These are phyloP conservation scores for Hypericum perforatum DNA, from an alignment of 345 rosid genomes.

Conservation along the genomic window DNA sequence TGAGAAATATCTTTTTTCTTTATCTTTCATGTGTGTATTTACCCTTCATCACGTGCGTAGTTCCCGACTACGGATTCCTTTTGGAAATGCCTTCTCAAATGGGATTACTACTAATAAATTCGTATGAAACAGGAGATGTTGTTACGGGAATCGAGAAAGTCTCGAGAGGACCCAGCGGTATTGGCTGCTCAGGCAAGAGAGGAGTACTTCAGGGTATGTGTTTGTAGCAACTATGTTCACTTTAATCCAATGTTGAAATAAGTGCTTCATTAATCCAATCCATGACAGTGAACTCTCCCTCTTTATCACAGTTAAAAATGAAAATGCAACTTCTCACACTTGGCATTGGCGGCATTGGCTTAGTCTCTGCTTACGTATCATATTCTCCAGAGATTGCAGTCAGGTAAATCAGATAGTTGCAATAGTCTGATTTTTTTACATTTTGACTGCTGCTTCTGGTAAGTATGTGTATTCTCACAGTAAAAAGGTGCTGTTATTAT, in stretches of 20 bases:
- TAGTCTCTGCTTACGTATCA: constrained; percentile 73
- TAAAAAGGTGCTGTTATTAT: too few species aligned
- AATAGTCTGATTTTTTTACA: background rate
- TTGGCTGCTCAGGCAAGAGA: constrained; percentile 75
- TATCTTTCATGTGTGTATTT: background rate
- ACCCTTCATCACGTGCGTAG: background rate
- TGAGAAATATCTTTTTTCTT: constrained; percentile 1
- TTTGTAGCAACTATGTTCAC: constrained; percentile 1
- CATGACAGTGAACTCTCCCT: constrained; percentile 5
- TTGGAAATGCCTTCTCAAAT: too few species aligned
- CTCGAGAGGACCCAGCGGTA: constrained; percentile 65
- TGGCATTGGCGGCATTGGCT: constrained; percentile 74
- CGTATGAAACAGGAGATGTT: constrained; percentile 45
- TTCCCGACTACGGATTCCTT: background rate
- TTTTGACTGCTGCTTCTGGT: background rate
- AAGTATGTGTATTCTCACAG: too few species aligned
- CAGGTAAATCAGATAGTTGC: constrained; percentile 41
- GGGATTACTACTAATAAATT: constrained; percentile 1
- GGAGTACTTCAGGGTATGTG: constrained; percentile 57
- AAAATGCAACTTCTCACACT: constrained; percentile 64
- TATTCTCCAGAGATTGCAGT: constrained; percentile 82
- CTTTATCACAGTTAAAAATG: constrained; percentile 48
- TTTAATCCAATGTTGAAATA: background rate
- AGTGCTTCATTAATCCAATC: background rate
- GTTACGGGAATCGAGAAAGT: constrained; percentile 49